phyloP scores from a whole-genome alignment of 768 basidiomycete genomes.

The Russula ochroleuca region DNA sequence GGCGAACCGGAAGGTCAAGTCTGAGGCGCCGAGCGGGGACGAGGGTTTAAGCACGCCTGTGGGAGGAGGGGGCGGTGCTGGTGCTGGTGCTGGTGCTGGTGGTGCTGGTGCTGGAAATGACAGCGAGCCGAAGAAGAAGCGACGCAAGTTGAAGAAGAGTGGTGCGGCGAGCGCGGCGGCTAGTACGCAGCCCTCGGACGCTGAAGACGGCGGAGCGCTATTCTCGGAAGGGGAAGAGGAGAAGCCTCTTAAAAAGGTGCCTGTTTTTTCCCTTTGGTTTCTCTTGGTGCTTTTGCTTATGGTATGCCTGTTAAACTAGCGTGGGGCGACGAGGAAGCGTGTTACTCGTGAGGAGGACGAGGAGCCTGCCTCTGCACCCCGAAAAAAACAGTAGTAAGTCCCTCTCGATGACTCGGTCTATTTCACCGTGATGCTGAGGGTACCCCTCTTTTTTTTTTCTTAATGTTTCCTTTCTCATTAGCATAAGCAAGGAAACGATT shows the following conservation, averaged over 20 bases:
- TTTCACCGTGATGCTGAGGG: not conserved
- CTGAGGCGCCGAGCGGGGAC: slow-evolving; percentile 28
- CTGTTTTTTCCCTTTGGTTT: not conserved
- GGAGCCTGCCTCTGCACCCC: slow-evolving; percentile 54
- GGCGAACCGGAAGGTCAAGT: slow-evolving; percentile 48
- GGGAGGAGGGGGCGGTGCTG: slow-evolving; percentile 29
- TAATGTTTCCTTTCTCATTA: slow-evolving; percentile 33
- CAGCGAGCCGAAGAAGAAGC: slow-evolving; percentile 56
- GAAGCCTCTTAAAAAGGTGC: slow-evolving; percentile 68
- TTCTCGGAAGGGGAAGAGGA: slow-evolving; percentile 68
- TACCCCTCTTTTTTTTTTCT: slow-evolving; percentile 1
- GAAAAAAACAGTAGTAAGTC: slow-evolving; percentile 74
- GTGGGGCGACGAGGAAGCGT: slow-evolving; percentile 59
- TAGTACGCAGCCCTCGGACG: slow-evolving; percentile 47
- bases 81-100: slow-evolving; percentile 31
- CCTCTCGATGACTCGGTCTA: not conserved
- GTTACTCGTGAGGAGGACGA: slow-evolving; percentile 78
- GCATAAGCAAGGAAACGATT: slow-evolving; percentile 86
- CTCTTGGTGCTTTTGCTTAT: not conserved
- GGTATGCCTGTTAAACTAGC: slow-evolving; percentile 21
- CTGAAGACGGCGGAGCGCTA: slow-evolving; percentile 54
- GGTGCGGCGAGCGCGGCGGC: slow-evolving; percentile 39
- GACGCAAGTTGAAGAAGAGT: slow-evolving; percentile 63
- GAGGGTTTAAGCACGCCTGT: slow-evolving; percentile 46
- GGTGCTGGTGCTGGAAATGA: slow-evolving; percentile 31